Conservation (phyloP, 2,329 filamentous ascomycete species). For the Colletotrichum higginsianum region DNA sequence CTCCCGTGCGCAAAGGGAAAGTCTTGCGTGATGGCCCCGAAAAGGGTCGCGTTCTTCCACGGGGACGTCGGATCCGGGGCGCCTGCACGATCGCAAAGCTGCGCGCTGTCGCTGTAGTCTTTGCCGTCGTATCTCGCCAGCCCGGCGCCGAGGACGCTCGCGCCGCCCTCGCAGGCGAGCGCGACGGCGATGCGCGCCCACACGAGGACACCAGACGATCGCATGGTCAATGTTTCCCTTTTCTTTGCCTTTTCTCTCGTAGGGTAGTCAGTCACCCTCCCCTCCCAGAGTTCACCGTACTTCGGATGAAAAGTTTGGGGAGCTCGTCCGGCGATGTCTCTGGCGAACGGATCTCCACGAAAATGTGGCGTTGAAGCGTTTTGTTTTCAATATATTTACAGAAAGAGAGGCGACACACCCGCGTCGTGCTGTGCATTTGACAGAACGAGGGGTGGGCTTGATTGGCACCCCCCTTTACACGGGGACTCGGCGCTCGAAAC, state of each 20-base stretch:
- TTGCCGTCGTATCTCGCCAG: not conserved
- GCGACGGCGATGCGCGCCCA: slow-evolving; percentile 28
- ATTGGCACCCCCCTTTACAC: not conserved
- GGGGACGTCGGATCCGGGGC: slow-evolving; percentile 12
- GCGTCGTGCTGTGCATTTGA: not conserved
- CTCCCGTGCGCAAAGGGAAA: slow-evolving; percentile 11
- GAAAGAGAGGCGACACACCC: no score
- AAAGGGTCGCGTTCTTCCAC: not conserved
- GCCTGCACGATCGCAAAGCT: slow-evolving; percentile 18
- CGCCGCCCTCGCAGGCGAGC: slow-evolving; percentile 20
- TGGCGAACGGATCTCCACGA: not conserved
- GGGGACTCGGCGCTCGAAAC: slow-evolving; percentile 29
- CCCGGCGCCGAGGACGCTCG: not conserved
- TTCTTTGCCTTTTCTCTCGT: not conserved
- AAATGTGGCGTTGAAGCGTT: not conserved
- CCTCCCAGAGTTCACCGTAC: slow-evolving; percentile 4
- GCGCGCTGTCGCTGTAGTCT: not conserved
- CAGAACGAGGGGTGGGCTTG: not conserved
- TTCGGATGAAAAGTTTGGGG: slow-evolving; percentile 14
- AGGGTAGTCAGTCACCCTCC: not conserved
- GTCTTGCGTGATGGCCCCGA: not conserved
- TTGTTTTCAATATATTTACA: no score
- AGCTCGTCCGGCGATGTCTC: not conserved
- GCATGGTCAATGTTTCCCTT: slow-evolving; percentile 15
- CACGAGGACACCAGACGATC: slow-evolving; percentile 26